A percentile compares a stretch with the other conserved stretches of the same genome.
These are phyloP conservation scores for Gypsophila paniculata DNA, from an alignment of 179 eudicot species.

Conservation along the genomic window DNA sequence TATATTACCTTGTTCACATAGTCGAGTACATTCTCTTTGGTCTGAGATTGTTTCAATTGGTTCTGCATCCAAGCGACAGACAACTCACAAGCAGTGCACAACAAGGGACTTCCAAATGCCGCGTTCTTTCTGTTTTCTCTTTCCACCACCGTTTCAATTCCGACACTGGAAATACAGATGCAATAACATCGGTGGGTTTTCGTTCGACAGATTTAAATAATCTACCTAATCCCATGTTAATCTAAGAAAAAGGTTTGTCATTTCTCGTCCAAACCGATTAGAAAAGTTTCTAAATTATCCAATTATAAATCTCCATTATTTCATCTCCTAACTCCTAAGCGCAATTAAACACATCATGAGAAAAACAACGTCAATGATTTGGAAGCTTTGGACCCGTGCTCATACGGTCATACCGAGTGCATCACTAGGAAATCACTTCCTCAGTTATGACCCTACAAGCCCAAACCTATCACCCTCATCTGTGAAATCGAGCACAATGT, in stretches of 20 bases:
- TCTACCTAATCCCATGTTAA: background rate
- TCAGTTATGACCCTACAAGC: too few relatives aligned
- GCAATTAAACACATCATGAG: too few relatives aligned
- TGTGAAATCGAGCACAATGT: too few relatives aligned
- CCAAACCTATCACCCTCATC: background rate
- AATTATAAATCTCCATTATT: too few relatives aligned
- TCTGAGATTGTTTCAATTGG: conserved; percentile 46
- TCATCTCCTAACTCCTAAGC: too few relatives aligned
- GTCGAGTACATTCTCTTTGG: conserved; percentile 56
- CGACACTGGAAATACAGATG: conserved; percentile 35
- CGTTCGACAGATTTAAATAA: background rate
- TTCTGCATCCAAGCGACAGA: conserved; percentile 68
- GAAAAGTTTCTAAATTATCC: too few relatives aligned
- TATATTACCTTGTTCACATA: conserved; percentile 57
- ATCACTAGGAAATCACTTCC: too few relatives aligned
- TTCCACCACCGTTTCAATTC: conserved; percentile 57
- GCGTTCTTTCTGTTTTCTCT: conserved; percentile 33
- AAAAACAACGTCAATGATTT: too few relatives aligned
- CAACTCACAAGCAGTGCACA: conserved; percentile 72
- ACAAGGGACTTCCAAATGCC: conserved; percentile 26
- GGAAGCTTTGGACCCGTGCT: too few relatives aligned
- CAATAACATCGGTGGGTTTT: background rate
- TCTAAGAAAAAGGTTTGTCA: too few relatives aligned
- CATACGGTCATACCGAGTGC: too few relatives aligned
- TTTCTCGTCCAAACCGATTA: too few relatives aligned